Conservation (phyloP, 176 grass and related monocot species). For the Rhynchospora tenuis region DNA sequence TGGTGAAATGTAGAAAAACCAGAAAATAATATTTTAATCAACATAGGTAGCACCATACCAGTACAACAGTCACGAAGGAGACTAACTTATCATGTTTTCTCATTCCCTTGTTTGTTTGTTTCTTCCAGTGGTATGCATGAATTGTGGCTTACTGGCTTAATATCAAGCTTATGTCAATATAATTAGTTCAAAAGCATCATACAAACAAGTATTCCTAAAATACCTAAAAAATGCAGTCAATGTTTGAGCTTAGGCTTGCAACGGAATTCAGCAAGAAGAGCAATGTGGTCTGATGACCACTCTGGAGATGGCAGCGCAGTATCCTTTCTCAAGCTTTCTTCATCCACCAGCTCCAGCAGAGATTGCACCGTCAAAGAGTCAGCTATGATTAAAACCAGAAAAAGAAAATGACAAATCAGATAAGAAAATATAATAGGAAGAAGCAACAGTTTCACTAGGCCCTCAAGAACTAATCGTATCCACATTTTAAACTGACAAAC, state of each 20-base stretch:
- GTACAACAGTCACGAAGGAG: neutral
- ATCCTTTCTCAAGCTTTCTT: conserved; percentile 93
- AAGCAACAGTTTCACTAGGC: neutral
- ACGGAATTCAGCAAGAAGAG: conserved; percentile 90
- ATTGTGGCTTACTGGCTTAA: neutral
- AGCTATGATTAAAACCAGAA: conserved; percentile 44
- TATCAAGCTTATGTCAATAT: neutral
- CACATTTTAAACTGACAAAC: neutral
- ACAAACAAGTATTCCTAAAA: neutral
- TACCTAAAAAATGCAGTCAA: conserved; percentile 32
- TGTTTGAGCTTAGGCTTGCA: conserved; percentile 90
- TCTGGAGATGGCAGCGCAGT: conserved; percentile 96
- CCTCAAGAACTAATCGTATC: neutral
- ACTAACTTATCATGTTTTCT: neutral
- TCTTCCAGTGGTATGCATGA: neutral
- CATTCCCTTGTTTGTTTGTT: neutral
- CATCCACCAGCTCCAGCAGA: conserved; percentile 91
- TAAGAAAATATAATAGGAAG: neutral
- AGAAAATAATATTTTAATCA: neutral
- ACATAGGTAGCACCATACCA: neutral
- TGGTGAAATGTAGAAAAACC: neutral
- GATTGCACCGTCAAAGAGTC: conserved; percentile 96
- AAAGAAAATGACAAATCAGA: neutral
- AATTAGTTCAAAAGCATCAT: neutral
- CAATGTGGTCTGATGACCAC: conserved; percentile 99